Base-by-base conservation (phyloP, 805 yeast species). In the Dipodascopsis tothii region DNA sequence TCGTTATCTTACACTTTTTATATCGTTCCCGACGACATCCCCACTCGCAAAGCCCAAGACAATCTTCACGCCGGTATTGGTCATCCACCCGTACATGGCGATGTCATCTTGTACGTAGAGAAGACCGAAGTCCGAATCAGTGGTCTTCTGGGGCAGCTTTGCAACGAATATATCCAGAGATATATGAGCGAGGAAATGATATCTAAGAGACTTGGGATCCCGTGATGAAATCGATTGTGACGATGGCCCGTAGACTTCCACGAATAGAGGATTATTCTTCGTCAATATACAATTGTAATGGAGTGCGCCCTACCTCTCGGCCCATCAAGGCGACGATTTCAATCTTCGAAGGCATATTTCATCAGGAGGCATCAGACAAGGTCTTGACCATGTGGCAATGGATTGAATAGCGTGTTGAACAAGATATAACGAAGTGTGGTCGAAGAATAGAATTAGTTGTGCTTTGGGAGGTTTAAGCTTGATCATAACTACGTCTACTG, bases 181-280 rank as follows among this genome's bases (percentile, higher is more conserved):
- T 81, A 81, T 80, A 57, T 81, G 85, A n/a, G 84, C 74, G 23
- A 81, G 65, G 53, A 81, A 81, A 56, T 81, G 79, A 63, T 77
- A 80, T 53, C 80, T 77, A 23, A 80, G 63, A n/a, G 43, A 32
- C 23, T 45, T 46, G 4, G 43, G 34, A 18, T 46, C 40, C 14
- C 34, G 19, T 3, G 19, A 5, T 11, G 30, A n/a, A 3, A 23
- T 16, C 37, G 23, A 30, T 30, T 17, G n/a, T 22, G 39, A 4
- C 7, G 43, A 33, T n/a, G 34, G 33, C 20, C 19, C 43, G 35
- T 44, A 49, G 19, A 41, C 25, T 37, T 41, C 32, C 21, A 49
- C 51, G 22, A 41, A 49, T 27, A 49, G 43, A 28, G 49, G 52
- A 27, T 49, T 48, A 34, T 48, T 48, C 52, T 48, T 9, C 14